Conservation (phyloP, 345 rosid genomes). For the Fremontodendron californicum region DNA sequence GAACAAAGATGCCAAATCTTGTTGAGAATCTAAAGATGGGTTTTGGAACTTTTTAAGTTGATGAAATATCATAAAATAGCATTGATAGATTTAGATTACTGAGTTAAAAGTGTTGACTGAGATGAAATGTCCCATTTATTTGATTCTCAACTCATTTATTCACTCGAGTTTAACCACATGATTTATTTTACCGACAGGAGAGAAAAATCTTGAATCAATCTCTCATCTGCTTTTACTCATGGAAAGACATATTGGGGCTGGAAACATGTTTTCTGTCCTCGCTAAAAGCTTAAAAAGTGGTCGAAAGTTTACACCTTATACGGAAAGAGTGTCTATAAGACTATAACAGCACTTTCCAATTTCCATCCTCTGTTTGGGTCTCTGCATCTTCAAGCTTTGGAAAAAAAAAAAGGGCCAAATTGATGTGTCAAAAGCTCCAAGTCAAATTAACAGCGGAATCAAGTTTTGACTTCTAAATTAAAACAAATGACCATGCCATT, state of each 20-base stretch:
- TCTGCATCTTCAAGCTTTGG: neutral
- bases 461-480: neutral
- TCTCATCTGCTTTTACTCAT: neutral
- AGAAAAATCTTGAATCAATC: neutral
- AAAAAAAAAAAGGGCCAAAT: neutral
- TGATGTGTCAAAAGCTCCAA: neutral
- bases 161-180: neutral
- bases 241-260: neutral
- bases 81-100: neutral
- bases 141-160: neutral
- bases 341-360: neutral
- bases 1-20: neutral
- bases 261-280: neutral
- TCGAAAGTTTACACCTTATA: slow-evolving; percentile 31
- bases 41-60: neutral
- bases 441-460: neutral
- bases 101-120: neutral
- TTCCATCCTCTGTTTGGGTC: neutral
- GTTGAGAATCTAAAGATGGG: neutral
- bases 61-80: neutral
- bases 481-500: neutral
- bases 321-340: neutral
- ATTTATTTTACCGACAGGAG: slow-evolving; percentile 5
- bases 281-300: slow-evolving; percentile 22
- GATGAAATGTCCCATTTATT: neutral